Conservation (phyloP, 768 basidiomycete species). For the Amanita exitialis region DNA sequence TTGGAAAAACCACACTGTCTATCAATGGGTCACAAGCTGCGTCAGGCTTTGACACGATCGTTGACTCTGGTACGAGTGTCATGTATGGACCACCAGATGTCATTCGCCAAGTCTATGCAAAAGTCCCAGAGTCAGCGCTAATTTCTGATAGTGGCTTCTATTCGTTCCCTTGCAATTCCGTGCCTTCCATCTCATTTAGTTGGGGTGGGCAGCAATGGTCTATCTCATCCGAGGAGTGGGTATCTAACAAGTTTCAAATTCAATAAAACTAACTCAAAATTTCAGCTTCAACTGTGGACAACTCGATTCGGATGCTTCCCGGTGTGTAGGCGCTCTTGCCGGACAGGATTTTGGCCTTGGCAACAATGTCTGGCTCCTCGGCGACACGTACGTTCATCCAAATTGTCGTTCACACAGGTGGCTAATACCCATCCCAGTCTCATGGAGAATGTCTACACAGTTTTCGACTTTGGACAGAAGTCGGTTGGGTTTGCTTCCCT, state of each 20-base stretch:
- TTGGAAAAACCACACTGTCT: conserved; percentile 9
- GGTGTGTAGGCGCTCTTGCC: conserved; percentile 42
- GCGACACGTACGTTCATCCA: neutral
- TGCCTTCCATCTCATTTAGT: conserved; percentile 20
- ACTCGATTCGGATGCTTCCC: conserved; percentile 29
- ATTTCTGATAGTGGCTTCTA: conserved; percentile 14
- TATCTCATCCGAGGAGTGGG: conserved; percentile 27
- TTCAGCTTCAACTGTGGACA: conserved; percentile 26
- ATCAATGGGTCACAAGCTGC: conserved; percentile 9
- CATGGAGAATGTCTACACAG: conserved; percentile 33
- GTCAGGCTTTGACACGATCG: conserved; percentile 13
- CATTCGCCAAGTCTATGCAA: conserved; percentile 15
- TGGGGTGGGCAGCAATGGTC: conserved; percentile 26
- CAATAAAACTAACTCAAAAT: neutral
- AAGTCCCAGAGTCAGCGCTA: conserved; percentile 14
- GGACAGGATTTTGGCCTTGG: conserved; percentile 22
- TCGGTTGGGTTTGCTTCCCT: conserved; percentile 28
- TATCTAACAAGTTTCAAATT: neutral
- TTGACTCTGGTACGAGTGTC: conserved; percentile 29
- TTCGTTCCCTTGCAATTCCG: conserved; percentile 20
- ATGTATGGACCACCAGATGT: conserved; percentile 18
- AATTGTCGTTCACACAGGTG: neutral
- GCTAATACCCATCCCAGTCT: conserved; percentile 14
- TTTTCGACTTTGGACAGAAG: conserved; percentile 25
- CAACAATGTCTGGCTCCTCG: neutral